Evolutionary conservation across 2,329 filamentous ascomycete genomes (phyloP), one percentile per base, ranked within the genome.

Genomic region (Stagonosporopsis tanaceti): DNA sequence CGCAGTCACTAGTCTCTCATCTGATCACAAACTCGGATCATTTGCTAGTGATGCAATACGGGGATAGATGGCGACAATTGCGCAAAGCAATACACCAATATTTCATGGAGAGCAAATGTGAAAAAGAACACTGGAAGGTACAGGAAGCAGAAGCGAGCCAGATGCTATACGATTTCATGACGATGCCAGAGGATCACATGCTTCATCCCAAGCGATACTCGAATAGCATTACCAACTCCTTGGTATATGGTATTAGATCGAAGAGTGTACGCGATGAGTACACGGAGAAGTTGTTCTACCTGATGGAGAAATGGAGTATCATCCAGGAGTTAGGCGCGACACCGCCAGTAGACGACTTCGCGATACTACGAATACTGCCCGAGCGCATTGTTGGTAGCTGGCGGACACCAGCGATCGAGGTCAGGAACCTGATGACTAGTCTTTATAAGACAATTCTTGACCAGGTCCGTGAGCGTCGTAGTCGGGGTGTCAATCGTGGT

Each of bases 71-170:
- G 82, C 71, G 79, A 6, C 72, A 62, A 3, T 75, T 78, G n/a
- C 75, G 83, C n/a, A 80, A 79, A 55, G 34, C 45, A 34, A 32
- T 47, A 28, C 34, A 83, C 53, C 77, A 80, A 48, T 72, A 77
- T 52, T 76, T 82, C 45, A 82, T 76, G 64, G 81, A 83, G 63
- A 72, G 68, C 12, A 75, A 78, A 57, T 72, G 78, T 15, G 79
- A 82, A 34, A 78, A 77, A 44, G 55, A 78, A 7, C 78, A 85
- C 59, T 56, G 79, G 6, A 61, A 68, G 0, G 48, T 84, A 0
- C 72, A 78, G 38, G 72, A 84, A 53, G 82, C 82, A 0, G 83
- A 85, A 63, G 78, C 77, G 0, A 69, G 70, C 2, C 81, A 84
- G 65, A 77, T 84, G 73, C 55, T 83, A 4, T 64, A 70, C 9